Conservation (phyloP, 352 stramenopile species). For the Phytophthora macrochlamydospora region DNA sequence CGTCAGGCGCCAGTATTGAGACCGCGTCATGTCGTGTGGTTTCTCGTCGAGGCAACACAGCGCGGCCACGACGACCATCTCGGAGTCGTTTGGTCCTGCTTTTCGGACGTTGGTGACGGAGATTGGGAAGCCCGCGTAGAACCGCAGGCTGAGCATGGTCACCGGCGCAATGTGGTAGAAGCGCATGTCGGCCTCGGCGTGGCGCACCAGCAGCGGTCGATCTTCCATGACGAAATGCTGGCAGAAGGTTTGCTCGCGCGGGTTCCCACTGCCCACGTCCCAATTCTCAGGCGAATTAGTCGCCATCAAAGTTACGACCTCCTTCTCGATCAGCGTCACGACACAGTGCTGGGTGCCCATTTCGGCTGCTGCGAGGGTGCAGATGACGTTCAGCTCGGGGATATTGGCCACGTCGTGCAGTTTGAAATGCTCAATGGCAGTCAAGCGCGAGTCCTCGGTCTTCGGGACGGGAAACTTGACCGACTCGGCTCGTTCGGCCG, state of each 20-base stretch:
- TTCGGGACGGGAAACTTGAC: constrained; percentile 34
- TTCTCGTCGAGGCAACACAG: constrained; percentile 42
- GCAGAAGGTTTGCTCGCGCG: constrained; percentile 46
- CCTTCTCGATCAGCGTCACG: constrained; percentile 35
- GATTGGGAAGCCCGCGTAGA: constrained; percentile 47
- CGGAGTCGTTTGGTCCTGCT: background rate
- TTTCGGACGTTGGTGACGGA: constrained; percentile 11
- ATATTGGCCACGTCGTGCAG: constrained; percentile 29
- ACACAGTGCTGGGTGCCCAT: constrained; percentile 33
- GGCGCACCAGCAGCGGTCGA: constrained; percentile 34
- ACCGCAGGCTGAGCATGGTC: constrained; percentile 20
- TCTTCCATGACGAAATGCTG: constrained; percentile 52
- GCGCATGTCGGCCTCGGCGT: constrained; percentile 45
- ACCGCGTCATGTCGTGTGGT: constrained; percentile 32
- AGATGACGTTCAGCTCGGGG: constrained; percentile 39
- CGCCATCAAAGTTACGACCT: constrained; percentile 34
- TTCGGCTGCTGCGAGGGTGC: constrained; percentile 34
- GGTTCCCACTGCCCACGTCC: constrained; percentile 33
- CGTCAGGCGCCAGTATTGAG: constrained; percentile 43
- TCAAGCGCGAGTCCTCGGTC: constrained; percentile 33
- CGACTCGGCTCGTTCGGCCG: background rate
- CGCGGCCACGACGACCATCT: constrained; percentile 31
- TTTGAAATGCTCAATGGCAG: constrained; percentile 25
- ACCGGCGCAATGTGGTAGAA: constrained; percentile 44
- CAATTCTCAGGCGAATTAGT: constrained; percentile 33